phyloP scores from a whole-genome alignment of 2,329 filamentous ascomycete species.

The Diaporthe velutina region DNA sequence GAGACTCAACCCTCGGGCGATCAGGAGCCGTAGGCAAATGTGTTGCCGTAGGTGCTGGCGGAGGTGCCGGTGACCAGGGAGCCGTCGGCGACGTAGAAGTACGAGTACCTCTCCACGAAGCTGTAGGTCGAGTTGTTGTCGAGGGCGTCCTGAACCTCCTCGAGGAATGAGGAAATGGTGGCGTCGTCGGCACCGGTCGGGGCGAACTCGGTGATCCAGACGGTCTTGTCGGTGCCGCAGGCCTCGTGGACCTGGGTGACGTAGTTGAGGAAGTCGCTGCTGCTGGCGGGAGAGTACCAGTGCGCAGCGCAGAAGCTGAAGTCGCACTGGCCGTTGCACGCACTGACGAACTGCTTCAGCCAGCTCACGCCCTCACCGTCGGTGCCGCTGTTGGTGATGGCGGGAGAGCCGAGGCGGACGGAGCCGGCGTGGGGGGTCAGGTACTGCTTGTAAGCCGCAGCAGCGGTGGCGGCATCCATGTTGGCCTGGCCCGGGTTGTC shows the following conservation, averaged over 20 bases:
- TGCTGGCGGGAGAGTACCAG: conserved; percentile 70
- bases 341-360: conserved; percentile 63
- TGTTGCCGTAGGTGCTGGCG: conserved; percentile 62
- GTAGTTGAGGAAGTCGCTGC: conserved; percentile 67
- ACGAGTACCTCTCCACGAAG: conserved; percentile 69
- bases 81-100: conserved; percentile 65
- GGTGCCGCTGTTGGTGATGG: conserved; percentile 71
- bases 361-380: conserved; percentile 67
- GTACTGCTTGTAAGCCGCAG: conserved; percentile 63
- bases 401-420: conserved; percentile 68
- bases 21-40: conserved; percentile 59
- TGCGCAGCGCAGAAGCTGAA: conserved; percentile 74
- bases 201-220: conserved; percentile 77
- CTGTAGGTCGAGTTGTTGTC: conserved; percentile 58
- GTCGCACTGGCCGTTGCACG: conserved; percentile 64
- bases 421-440: conserved; percentile 68
- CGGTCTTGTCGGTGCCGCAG: conserved; percentile 59
- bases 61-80: conserved; percentile 55
- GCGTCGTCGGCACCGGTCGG: conserved; percentile 59
- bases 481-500: conserved; percentile 73
- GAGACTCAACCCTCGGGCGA: not conserved
- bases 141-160: conserved; percentile 60
- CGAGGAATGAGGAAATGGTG: conserved; percentile 61
- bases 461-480: conserved; percentile 65
- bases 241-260: conserved; percentile 59